Conservation (phyloP, 345 rosid species). For the Reutealis trisperma region DNA sequence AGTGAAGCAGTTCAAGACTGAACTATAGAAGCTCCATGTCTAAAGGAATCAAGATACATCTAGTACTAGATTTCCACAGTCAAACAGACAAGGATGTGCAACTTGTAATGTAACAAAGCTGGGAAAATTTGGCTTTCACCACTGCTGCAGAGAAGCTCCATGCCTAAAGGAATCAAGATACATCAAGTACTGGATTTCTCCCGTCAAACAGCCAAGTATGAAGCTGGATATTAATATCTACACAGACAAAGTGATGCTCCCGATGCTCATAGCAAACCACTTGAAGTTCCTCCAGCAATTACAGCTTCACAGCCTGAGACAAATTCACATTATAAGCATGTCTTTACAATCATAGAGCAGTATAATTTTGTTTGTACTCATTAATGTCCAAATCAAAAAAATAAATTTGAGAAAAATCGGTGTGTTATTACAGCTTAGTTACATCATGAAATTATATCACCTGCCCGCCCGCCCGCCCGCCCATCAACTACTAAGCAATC, state of each 20-base stretch:
- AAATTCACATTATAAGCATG: neutral
- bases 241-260: neutral
- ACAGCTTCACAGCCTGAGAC: constrained; percentile 7
- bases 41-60: neutral
- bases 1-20: neutral
- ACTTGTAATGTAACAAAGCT: neutral
- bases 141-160: neutral
- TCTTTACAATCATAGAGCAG: neutral
- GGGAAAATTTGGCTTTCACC: neutral
- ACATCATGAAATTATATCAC: neutral
- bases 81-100: constrained; percentile 5
- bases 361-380: neutral
- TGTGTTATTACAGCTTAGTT: neutral
- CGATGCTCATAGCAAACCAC: neutral
- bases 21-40: neutral
- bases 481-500: no score
- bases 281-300: constrained; percentile 9
- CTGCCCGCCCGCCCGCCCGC: no score
- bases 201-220: neutral
- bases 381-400: neutral
- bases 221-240: neutral
- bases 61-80: neutral
- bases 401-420: neutral
- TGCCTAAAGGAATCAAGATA: no score
- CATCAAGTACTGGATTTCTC: no score